phyloP scores from a whole-genome alignment of 108 stramenopile genomes.

The Discostella stelligeroides region DNA sequence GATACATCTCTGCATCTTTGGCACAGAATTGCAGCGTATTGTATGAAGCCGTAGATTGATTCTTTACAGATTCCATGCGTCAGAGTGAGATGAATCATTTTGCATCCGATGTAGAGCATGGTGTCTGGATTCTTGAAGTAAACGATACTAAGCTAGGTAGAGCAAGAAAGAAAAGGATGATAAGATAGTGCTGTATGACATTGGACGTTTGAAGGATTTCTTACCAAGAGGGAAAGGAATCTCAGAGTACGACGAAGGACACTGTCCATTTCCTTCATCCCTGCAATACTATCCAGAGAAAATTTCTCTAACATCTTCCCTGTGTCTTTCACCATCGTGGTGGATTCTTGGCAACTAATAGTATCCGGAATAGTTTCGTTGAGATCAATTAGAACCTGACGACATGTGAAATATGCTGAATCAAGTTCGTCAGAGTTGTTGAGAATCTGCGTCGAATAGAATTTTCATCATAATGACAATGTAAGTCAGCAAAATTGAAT shows the following conservation, averaged over 20 bases:
- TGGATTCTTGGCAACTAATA: background rate
- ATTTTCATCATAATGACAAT: background rate
- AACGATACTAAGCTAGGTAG: background rate
- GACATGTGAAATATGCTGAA: constrained; percentile 4
- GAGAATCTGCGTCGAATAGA: background rate
- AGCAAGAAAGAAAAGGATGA: background rate
- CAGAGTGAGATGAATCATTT: constrained; percentile 8
- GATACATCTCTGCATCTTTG: background rate
- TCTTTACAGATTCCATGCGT: constrained; percentile 11
- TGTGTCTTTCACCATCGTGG: background rate
- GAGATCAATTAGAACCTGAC: background rate
- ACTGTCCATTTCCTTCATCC: constrained; percentile 1
- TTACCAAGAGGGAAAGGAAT: background rate
- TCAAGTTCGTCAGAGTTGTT: background rate
- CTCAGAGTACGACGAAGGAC: background rate
- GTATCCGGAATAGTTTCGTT: background rate
- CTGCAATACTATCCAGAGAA: background rate
- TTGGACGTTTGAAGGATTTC: background rate
- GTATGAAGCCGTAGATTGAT: background rate
- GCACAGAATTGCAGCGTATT: background rate
- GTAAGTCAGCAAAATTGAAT: background rate
- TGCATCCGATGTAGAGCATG: background rate
- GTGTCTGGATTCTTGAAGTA: background rate
- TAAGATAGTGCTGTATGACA: background rate
- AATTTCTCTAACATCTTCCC: background rate